Evolutionary conservation across 768 basidiomycete species (phyloP).

Genomic region (Suillus tomentosus): DNA sequence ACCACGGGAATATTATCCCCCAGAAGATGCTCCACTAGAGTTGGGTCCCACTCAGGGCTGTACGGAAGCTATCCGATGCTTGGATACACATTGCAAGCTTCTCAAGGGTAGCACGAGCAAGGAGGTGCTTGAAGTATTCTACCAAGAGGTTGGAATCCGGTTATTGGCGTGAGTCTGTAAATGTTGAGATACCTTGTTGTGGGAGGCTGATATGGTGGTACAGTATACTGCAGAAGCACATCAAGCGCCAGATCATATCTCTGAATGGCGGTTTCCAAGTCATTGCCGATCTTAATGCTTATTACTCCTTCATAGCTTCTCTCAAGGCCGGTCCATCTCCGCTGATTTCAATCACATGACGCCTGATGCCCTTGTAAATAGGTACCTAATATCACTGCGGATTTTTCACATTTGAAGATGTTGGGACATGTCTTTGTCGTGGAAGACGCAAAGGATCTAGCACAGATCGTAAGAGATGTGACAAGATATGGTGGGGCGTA

Average conservation of each 20-base stretch:
- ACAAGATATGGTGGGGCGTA: constrained; percentile 95
- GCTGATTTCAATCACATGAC: background rate
- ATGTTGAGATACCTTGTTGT: constrained; percentile 20
- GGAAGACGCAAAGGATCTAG: constrained; percentile 93
- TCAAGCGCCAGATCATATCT: constrained; percentile 97
- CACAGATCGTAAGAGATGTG: constrained; percentile 94
- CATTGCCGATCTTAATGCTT: constrained; percentile 94
- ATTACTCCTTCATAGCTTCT: constrained; percentile 85
- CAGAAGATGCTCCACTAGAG: constrained; percentile 76
- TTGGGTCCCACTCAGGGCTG: constrained; percentile 87
- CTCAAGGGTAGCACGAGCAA: constrained; percentile 92
- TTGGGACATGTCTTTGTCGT: constrained; percentile 95
- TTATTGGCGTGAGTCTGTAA: constrained; percentile 67
- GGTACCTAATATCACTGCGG: constrained; percentile 79
- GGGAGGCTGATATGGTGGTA: background rate
- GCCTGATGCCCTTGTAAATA: constrained; percentile 23
- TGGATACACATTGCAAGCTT: constrained; percentile 89
- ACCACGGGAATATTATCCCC: constrained; percentile 89
- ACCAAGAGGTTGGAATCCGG: constrained; percentile 94
- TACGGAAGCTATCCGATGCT: constrained; percentile 83
- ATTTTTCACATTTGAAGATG: constrained; percentile 96
- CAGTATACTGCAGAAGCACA: constrained; percentile 93
- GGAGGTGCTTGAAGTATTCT: constrained; percentile 96
- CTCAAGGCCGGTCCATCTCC: constrained; percentile 57
- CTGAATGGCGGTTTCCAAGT: constrained; percentile 92